phyloP scores from a whole-genome alignment of 2,329 filamentous ascomycete genomes.

The Nothophoma quercina region DNA sequence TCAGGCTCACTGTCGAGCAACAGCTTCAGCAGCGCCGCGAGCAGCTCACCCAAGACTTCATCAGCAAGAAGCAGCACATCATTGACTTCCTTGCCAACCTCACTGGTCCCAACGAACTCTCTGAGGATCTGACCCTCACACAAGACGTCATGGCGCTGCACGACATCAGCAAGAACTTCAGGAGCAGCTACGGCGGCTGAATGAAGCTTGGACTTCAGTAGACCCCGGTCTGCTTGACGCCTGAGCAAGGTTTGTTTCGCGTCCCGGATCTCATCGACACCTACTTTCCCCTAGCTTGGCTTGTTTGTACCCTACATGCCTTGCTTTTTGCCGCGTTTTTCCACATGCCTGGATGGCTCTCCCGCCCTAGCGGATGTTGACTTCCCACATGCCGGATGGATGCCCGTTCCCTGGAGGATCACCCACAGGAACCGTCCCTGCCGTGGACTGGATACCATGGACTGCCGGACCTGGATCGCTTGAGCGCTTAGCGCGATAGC shows the following conservation, averaged over 20 bases:
- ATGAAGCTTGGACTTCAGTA: slow-evolving; percentile 23
- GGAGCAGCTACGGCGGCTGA: slow-evolving; percentile 45
- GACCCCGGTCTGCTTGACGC: slow-evolving; percentile 30
- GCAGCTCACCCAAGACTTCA: slow-evolving; percentile 41
- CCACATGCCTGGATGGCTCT: slow-evolving; percentile 31
- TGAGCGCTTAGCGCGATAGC: slow-evolving; percentile 30
- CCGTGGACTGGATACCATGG: slow-evolving; percentile 32
- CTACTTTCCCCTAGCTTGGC: slow-evolving; percentile 25
- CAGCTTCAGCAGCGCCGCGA: slow-evolving; percentile 43
- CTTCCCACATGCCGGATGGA: slow-evolving; percentile 36
- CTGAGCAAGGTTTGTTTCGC: slow-evolving; percentile 42
- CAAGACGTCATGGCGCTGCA: slow-evolving; percentile 46
- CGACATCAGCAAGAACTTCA: slow-evolving; percentile 45
- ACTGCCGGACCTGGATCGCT: slow-evolving; percentile 26
- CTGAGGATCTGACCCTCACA: slow-evolving; percentile 44
- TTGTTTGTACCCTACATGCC: slow-evolving; percentile 31
- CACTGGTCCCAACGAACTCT: slow-evolving; percentile 44
- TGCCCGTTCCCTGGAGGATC: slow-evolving; percentile 25
- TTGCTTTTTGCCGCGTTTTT: slow-evolving; percentile 32
- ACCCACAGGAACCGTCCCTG: slow-evolving; percentile 34
- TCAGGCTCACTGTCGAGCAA: slow-evolving; percentile 44
- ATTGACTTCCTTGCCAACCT: slow-evolving; percentile 43
- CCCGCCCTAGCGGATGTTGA: slow-evolving; percentile 35
- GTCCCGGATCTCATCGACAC: slow-evolving; percentile 30
- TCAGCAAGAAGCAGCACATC: slow-evolving; percentile 46